Evolutionary conservation across 31 red algal species (phyloP), one percentile per base, ranked within the genome.

Genomic region (Odonthalia washingtoniensis): DNA sequence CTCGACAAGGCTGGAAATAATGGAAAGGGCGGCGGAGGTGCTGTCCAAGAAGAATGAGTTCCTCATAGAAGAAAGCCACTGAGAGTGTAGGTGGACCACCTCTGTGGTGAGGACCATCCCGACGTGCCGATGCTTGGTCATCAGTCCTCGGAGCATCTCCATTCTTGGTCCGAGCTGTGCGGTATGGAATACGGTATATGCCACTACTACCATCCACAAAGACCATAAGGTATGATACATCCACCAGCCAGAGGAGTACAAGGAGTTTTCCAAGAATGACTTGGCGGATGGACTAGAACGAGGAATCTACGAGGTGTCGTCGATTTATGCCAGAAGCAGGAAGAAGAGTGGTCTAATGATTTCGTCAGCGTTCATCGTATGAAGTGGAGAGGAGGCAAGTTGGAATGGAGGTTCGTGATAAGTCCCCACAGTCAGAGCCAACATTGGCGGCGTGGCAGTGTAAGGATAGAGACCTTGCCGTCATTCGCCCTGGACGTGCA

Each of bases 391-490:
- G 9, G 63, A 31, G 2, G 6, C 2, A 3, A 3, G 36, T 21
- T 33, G 37, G 35, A 83, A 83, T 4, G 65, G 5, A 18, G 63
- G 9, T 72, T 73, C 16, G 63, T 70, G 3, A 30, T 36, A 2
- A 72, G 69, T 5, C 38, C 69, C 24, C 65, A 40, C 21, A 2
- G 14, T 1, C 81, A 73, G 2, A 43, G 33, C 12, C 18, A 84
- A 53, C 64, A 72, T 2, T 69, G 81, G 64, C 2, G 30, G 65
- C 17, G 41, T 0, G 2, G 9, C 26, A 24, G 37, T 42, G 65
- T 84, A 41, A 70, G 62, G 81, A 78, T 87, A 73, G 72, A 87
- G 72, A 40, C 72, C 1, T 5, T 87, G 34, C 46, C 72, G 3
- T 41, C 46, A 35, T 75, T 77, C 72, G 42, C 84, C 3, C 33